Conservation (phyloP, 2,329 filamentous ascomycete species). For the Aureobasidium zeae region DNA sequence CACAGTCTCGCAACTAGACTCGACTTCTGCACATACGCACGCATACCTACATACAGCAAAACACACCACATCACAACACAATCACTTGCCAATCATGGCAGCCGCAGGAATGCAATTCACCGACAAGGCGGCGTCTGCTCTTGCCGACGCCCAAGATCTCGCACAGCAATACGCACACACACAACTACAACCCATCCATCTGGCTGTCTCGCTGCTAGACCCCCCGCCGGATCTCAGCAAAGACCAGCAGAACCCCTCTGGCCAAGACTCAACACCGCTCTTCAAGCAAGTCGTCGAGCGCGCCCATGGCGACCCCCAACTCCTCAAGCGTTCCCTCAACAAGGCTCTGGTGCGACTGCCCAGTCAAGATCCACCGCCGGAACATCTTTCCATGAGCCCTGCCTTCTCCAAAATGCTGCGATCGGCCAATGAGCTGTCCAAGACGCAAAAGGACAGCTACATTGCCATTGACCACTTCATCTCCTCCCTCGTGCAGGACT, state of each 20-base stretch:
- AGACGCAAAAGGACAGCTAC: constrained; percentile 94
- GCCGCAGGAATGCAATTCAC: constrained; percentile 67
- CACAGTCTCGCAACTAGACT: not conserved
- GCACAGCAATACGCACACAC: constrained; percentile 86
- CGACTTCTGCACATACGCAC: too few species aligned
- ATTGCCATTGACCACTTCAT: constrained; percentile 95
- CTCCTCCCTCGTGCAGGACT: constrained; percentile 70
- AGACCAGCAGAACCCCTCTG: constrained; percentile 58
- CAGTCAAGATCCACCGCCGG: constrained; percentile 89
- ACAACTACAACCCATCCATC: constrained; percentile 81
- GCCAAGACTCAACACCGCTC: constrained; percentile 62
- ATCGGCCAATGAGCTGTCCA: constrained; percentile 79
- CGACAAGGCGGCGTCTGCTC: constrained; percentile 79
- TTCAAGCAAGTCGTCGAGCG: constrained; percentile 92
- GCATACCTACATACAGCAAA: too few species aligned
- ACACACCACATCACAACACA: not conserved
- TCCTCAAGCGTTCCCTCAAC: constrained; percentile 82
- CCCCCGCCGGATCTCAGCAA: constrained; percentile 64
- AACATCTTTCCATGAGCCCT: constrained; percentile 74
- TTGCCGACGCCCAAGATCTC: constrained; percentile 78
- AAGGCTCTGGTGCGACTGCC: constrained; percentile 83
- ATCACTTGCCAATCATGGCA: constrained; percentile 1
- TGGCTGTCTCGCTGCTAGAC: constrained; percentile 73
- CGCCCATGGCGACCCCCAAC: constrained; percentile 84
- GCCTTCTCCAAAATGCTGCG: constrained; percentile 73